Conservation (phyloP, 2,329 filamentous ascomycete species). For the Phialocephala sp. region DNA sequence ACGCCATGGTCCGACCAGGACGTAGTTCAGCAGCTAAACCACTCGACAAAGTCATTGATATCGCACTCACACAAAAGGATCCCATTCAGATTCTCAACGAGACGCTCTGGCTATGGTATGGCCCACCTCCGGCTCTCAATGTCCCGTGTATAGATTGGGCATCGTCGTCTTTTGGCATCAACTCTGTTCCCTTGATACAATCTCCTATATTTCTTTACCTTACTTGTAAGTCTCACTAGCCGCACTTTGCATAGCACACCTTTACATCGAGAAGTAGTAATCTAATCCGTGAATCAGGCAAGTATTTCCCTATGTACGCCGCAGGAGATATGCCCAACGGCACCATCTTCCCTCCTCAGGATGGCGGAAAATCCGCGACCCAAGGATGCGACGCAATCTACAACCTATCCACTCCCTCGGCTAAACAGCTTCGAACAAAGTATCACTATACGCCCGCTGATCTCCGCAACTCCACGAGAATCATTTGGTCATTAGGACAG, state of each 20-base stretch:
- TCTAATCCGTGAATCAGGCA: not conserved
- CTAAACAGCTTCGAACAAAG: not conserved
- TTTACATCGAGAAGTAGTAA: not conserved
- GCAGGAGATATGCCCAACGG: not conserved
- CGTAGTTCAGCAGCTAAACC: not conserved
- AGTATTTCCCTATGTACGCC: not conserved
- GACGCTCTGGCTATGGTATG: not conserved
- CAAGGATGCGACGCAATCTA: not conserved
- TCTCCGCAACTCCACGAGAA: not conserved
- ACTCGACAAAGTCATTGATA: not conserved
- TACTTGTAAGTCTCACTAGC: not conserved
- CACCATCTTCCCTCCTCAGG: not conserved
- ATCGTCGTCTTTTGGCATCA: not conserved
- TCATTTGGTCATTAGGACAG: slow-evolving; percentile 2
- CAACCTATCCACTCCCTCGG: not conserved
- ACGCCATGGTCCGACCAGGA: not conserved
- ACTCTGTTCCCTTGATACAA: not conserved
- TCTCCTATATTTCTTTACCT: not conserved
- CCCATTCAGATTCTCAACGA: not conserved
- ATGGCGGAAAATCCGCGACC: not conserved
- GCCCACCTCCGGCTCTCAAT: not conserved
- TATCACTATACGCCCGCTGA: not conserved
- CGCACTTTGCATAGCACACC: not conserved
- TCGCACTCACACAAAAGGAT: not conserved
- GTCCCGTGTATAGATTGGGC: not conserved